These are phyloP conservation scores for Sphaerulina populicola DNA, from an alignment of 2,329 filamentous ascomycete species.

Conservation along the genomic window DNA sequence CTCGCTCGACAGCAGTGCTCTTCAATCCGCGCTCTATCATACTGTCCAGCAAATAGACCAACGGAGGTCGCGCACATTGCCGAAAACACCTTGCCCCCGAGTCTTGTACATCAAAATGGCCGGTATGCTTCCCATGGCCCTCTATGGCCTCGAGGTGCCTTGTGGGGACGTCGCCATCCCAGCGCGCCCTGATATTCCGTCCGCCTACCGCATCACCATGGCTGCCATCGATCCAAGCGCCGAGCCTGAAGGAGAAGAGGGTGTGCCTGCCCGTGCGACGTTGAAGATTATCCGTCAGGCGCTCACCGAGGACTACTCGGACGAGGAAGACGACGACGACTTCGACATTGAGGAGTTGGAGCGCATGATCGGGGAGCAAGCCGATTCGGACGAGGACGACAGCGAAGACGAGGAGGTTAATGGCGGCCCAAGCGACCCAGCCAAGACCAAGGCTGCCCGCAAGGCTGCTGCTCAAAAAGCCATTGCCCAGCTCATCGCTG, in stretches of 20 bases:
- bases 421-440: slow-evolving; percentile 82
- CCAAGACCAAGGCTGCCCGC: slow-evolving; percentile 80
- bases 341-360: slow-evolving; percentile 46
- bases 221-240: slow-evolving; percentile 90
- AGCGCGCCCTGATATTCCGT: slow-evolving; percentile 68
- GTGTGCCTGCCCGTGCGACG: slow-evolving; percentile 62
- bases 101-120: slow-evolving; percentile 18
- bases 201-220: slow-evolving; percentile 95
- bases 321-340: slow-evolving; percentile 56
- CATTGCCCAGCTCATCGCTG: slow-evolving; percentile 58
- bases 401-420: slow-evolving; percentile 67
- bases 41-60: slow-evolving; percentile 6
- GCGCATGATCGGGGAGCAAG: slow-evolving; percentile 43
- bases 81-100: slow-evolving; percentile 3
- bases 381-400: slow-evolving; percentile 47
- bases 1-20: neutral
- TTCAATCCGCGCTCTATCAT: neutral
- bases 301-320: slow-evolving; percentile 52
- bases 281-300: slow-evolving; percentile 80
- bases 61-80: slow-evolving; percentile 12
- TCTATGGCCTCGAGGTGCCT: slow-evolving; percentile 89
- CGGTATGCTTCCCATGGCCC: slow-evolving; percentile 50
- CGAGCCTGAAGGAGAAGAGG: slow-evolving; percentile 41
- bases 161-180: slow-evolving; percentile 74
- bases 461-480: slow-evolving; percentile 69